These are phyloP conservation scores for Coemansia sp. DNA, from an alignment of 371 early-diverging fungal genomes.

Conservation along the genomic window DNA sequence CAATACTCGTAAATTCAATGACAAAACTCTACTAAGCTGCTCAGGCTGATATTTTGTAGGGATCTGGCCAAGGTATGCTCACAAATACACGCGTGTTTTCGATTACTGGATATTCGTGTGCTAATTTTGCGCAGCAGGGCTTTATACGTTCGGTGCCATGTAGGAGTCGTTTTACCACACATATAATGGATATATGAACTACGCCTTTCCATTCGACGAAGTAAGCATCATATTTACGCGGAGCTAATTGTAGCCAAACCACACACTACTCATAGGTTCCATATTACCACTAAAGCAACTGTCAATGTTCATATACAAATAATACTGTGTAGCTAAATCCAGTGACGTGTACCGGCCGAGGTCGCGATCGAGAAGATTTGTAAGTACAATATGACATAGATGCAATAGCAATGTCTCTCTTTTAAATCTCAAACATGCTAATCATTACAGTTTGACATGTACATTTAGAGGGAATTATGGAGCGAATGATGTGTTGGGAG, in stretches of 20 bases:
- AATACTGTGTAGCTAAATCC: constrained; percentile 70
- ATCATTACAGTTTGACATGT: neutral
- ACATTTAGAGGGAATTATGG: constrained; percentile 14
- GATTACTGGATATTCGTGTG: neutral
- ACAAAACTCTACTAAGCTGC: neutral
- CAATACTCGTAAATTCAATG: neutral
- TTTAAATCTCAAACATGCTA: neutral
- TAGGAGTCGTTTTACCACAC: constrained; percentile 89
- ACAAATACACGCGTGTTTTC: neutral
- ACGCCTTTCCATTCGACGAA: constrained; percentile 92
- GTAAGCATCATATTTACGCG: constrained; percentile 29
- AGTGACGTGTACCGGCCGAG: constrained; percentile 74
- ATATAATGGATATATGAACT: constrained; percentile 75
- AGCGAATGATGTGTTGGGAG: constrained; percentile 87
- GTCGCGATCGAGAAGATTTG: constrained; percentile 70
- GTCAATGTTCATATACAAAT: neutral
- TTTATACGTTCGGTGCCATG: neutral
- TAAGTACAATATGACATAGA: constrained; percentile 46
- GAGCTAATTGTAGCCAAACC: neutral
- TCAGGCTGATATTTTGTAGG: constrained; percentile 23
- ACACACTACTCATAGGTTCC: neutral
- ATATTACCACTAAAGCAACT: neutral
- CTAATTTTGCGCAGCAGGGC: neutral
- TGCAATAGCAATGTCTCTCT: neutral
- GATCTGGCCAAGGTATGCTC: neutral